These are phyloP conservation scores for Myxozyma kluyveri DNA, from an alignment of 805 yeast genomes.

Conservation along the genomic window DNA sequence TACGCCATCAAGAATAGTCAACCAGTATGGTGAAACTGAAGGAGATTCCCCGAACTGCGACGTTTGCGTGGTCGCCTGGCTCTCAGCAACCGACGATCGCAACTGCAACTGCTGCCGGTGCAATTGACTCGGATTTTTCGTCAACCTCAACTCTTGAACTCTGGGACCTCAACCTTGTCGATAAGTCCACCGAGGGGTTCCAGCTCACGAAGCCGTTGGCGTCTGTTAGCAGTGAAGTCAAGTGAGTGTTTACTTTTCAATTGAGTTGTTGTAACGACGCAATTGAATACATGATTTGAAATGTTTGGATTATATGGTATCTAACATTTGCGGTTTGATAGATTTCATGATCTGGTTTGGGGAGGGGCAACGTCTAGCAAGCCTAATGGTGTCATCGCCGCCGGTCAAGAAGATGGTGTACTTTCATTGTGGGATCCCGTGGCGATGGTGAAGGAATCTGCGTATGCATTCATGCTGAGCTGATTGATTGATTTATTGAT, in stretches of 20 bases:
- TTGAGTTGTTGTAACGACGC: no score
- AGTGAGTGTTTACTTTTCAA: constrained; percentile 32
- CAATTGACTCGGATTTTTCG: constrained; percentile 83
- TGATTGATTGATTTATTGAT: not conserved
- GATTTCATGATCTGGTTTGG: constrained; percentile 83
- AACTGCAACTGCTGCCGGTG: constrained; percentile 94
- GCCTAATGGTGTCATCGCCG: constrained; percentile 65
- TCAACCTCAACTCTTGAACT: constrained; percentile 74
- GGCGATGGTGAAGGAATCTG: constrained; percentile 37
- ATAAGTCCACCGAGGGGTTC: constrained; percentile 36
- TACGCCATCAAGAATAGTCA: no score
- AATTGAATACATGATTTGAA: not conserved
- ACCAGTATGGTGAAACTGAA: not conserved
- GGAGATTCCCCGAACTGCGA: constrained; percentile 80
- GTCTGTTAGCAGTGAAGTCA: constrained; percentile 51
- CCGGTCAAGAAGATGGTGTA: constrained; percentile 81
- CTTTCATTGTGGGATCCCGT: constrained; percentile 74
- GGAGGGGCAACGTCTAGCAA: constrained; percentile 53
- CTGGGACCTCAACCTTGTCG: constrained; percentile 56
- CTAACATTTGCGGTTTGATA: constrained; percentile 20
- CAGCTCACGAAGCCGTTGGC: constrained; percentile 43
- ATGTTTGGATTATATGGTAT: constrained; percentile 6
- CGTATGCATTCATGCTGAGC: constrained; percentile 8
- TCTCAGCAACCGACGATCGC: constrained; percentile 67
- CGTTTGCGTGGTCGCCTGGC: constrained; percentile 94